Evolutionary conservation across 345 rosid genomes (phyloP), one percentile per base, ranked within the genome.

Genomic region (Salix brachista): DNA sequence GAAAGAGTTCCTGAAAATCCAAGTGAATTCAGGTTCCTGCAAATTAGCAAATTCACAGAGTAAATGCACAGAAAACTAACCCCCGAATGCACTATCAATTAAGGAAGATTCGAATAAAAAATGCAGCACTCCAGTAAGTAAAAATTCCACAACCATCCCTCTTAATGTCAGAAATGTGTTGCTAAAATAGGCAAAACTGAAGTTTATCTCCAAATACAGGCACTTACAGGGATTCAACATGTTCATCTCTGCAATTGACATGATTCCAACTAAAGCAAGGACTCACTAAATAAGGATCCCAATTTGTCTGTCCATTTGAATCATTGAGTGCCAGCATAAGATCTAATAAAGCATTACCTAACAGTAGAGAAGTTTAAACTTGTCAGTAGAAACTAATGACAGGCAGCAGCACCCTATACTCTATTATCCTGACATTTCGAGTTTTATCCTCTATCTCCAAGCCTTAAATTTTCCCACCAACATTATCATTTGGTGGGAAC

Each of bases 231-330:
- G 90, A 86, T 48, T 85, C 77, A 74, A 93, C 97, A 82, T 84
- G 82, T 72, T 87, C 92, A 80, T 86, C 85, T 80, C 87, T 86
- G 75, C 97, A 95, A 58, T 86, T 88, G 82, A 95, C 85, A 82
- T 87, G 85, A 67, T 91, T 88, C 99, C 99, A 95, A 73, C 97
- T 89, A 81, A 69, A 83, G 90, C 99, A 95, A 48, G 99, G 96
- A 88, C 92, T 95, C 76, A 90, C 93, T 11, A 90, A 70, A 89
- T 69, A 3, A 16, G 81, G 44, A 76, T 89, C 81, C 99, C 97
- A 95, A 76, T 91, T 85, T 50, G 89, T 82, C 67, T 19, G 87
- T 25, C 73, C 68, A 54, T 77, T 73, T 16, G 94, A 83, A 79
- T 91, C 91, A 44, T 91, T 89, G 73, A 93, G 96, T 41, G 82